Evolutionary conservation across 495 filamentous ascomycete species (phyloP).

Genomic region (Podospora pseudocomata): DNA sequence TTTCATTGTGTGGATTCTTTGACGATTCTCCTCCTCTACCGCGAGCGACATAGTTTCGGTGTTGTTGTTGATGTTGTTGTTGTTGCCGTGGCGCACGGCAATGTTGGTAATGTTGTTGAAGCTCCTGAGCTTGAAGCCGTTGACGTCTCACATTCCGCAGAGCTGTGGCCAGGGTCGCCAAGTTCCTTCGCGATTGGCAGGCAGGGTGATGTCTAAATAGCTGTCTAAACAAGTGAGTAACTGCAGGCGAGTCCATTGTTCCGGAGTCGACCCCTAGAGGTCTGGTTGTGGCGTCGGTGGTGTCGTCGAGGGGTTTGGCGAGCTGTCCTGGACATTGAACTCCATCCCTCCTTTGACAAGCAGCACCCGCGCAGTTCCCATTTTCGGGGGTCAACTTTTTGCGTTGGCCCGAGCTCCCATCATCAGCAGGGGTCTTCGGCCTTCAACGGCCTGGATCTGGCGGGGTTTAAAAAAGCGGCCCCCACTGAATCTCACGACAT

Average conservation of each 20-base stretch:
- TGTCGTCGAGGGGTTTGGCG: background rate
- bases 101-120: constrained; percentile 22
- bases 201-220: constrained; percentile 72
- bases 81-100: constrained; percentile 21
- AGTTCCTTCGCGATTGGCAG: constrained; percentile 59
- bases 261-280: background rate
- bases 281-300: constrained; percentile 1
- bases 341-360: constrained; percentile 2
- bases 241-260: constrained; percentile 76
- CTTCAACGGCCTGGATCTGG: background rate
- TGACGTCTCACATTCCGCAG: constrained; percentile 37
- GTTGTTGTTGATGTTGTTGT: constrained; percentile 30
- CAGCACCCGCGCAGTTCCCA: background rate
- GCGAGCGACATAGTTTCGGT: constrained; percentile 27
- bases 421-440: background rate
- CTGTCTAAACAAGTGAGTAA: constrained; percentile 75
- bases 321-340: constrained; percentile 7
- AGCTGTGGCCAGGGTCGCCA: constrained; percentile 39
- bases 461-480: background rate
- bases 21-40: constrained; percentile 24
- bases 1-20: constrained; percentile 34
- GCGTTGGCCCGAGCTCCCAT: constrained; percentile 32
- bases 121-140: constrained; percentile 13
- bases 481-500: background rate
- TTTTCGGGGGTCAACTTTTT: constrained; percentile 17